Base-by-base conservation (phyloP, 345 rosid genomes). In the Trapa bicornis region DNA sequence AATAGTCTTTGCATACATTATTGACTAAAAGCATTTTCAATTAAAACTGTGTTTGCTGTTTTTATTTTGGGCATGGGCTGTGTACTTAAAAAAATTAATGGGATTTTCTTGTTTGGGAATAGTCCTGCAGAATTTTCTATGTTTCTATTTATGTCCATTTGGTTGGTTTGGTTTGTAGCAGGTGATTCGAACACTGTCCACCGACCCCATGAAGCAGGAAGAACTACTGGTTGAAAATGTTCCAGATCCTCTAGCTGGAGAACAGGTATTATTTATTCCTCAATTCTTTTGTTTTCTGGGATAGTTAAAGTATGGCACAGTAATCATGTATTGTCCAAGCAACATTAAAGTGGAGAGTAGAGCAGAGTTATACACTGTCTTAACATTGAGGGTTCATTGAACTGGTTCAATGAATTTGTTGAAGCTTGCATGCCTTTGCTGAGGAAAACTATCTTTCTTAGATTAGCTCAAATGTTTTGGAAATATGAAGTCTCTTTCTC, bases 191-290 rank as follows among this genome's bases (percentile, higher is more conserved):
- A 73, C 82, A 64, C 50, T 93, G 70, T 68, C 22, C 72, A 89
- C 97, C 63, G 92, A 90, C 78, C 82, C 87, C 37, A 36, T 70
- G 60, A 80, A 74, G 65, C 96, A 87, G 77, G 97, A 88, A 70
- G 86, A 83, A 63, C 80, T 90, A 65, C 82, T 93, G 68, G 86
- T 77, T 69, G 97, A 90, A 80, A 93, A 88, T 75, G 66, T 75
- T 75, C 92, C 91, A 68, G 94, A 93, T 81, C 95, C 92, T 67
- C 85, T 90, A 68, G 86, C 91, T 17, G 96, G 98, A 68, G 98
- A 93, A 75, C 97, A 93, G 91, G 98, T 88, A 42, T 42, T 3
- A n/a, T 42, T 14, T 8, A 33, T 35, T 37, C 38, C 15, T 38
- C 63, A 11, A 32, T 58, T 58, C 60, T 41, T 0, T n/a, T 54